Base-by-base conservation (phyloP, 2,329 filamentous ascomycete species). In the Aspergillus clavatus region DNA sequence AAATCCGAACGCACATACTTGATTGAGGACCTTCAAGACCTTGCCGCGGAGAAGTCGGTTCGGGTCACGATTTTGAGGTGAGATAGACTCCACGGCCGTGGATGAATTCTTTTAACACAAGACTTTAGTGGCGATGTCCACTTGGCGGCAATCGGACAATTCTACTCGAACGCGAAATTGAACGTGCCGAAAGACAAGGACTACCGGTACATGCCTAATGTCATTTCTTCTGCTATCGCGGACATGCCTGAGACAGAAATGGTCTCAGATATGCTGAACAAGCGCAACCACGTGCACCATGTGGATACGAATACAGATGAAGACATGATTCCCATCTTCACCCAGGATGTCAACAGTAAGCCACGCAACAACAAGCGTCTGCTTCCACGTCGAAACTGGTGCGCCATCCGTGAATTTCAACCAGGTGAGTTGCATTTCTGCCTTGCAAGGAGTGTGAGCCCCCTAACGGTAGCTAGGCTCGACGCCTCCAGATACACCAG, bases 161-260 rank as follows among this genome's bases (percentile, higher is more conserved):
- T 98, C 70, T 96, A 91, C 70, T 93, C 88, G 7, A 94, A 94
- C 62, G 84, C 89, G 11, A 93, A 89, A 66, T 75, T 91, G 18
- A 78, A 83, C 5, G 73, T 95, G 24, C 74, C 87, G 3, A 97
- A 96, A 67, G 88, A 97, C 69, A 83, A 83, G 54, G 93, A 98
- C 64, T 90, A 93, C 60, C 80, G 93, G 50, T 98, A 98, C 64
- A 98, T 98, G 86, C 87, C 89, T 4, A 98, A 98, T 59, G 72
- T 98, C 48, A 83, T 97, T 55, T 94, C 89, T 1, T 96, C 90
- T 0, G 89, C 90, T 10, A 97, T 98, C 62, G 91, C 86, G 57
- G 96, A 98, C 62, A 83, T 86, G 11, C 93, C 94, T 4, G 88
- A 90, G 14, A 86, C 90, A 0, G 87, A 93, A 42, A 74, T 94